Evolutionary conservation across 2,329 filamentous ascomycete genomes (phyloP).

Genomic region (Exserohilum rostratum): DNA sequence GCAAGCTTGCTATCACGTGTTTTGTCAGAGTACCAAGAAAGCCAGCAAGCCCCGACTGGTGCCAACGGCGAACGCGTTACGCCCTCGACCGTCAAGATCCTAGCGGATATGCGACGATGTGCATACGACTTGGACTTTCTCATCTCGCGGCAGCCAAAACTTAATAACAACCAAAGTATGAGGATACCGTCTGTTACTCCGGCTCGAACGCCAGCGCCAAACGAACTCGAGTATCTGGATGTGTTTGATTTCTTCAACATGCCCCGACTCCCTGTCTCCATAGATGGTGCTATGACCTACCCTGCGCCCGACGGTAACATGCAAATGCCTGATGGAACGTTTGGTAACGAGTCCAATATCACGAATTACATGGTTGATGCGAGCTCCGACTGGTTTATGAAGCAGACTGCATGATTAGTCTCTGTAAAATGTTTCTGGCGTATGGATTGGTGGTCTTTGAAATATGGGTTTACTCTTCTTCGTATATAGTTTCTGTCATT

Average conservation of each 20-base stretch:
- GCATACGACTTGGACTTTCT: conserved; percentile 90
- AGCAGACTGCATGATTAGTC: conserved; percentile 21
- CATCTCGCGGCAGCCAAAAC: conserved; percentile 77
- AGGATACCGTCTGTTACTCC: conserved; percentile 54
- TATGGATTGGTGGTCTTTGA: not conserved
- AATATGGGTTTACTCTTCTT: not conserved
- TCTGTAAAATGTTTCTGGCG: not conserved
- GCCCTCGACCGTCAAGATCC: conserved; percentile 81
- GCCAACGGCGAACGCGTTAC: conserved; percentile 73
- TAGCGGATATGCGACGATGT: conserved; percentile 89
- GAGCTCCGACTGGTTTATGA: conserved; percentile 73
- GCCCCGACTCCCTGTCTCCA: conserved; percentile 67
- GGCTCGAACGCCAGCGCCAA: conserved; percentile 72
- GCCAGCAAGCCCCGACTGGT: conserved; percentile 63
- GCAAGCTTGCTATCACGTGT: conserved; percentile 79
- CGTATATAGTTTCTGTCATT: not conserved
- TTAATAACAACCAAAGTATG: conserved; percentile 43
- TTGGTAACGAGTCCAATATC: conserved; percentile 73
- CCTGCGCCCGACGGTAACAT: conserved; percentile 36
- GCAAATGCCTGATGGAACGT: conserved; percentile 33
- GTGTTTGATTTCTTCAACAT: conserved; percentile 97
- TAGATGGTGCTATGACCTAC: conserved; percentile 39
- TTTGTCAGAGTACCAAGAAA: conserved; percentile 83
- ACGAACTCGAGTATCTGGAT: conserved; percentile 88
- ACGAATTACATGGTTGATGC: conserved; percentile 79